phyloP scores from a whole-genome alignment of 2,329 filamentous ascomycete genomes.

The Neonectria punicea region DNA sequence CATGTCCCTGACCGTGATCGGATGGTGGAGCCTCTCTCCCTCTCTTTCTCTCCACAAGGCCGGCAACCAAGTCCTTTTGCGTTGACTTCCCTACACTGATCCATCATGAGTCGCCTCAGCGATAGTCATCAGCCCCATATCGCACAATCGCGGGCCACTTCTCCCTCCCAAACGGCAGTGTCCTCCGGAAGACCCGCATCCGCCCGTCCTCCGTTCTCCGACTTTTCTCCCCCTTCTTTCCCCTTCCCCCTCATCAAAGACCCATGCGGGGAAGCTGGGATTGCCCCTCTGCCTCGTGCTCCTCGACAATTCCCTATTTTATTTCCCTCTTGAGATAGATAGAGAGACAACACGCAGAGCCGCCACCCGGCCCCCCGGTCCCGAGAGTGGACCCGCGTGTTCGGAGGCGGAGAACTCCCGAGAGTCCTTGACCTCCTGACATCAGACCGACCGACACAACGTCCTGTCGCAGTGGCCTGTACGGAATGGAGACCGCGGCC shows the following conservation, averaged over 20 bases:
- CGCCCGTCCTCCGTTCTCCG: neutral
- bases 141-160: neutral
- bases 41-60: neutral
- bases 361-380: neutral
- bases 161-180: neutral
- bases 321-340: neutral
- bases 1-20: neutral
- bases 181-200: neutral
- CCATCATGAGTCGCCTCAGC: neutral
- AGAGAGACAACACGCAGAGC: neutral
- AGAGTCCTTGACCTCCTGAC: neutral
- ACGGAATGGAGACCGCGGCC: neutral
- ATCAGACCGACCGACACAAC: too few relatives aligned
- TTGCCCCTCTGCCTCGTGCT: neutral
- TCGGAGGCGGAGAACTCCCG: neutral
- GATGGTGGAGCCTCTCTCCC: neutral
- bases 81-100: neutral
- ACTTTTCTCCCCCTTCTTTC: too few relatives aligned
- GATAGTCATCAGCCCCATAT: neutral
- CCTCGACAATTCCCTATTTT: too few relatives aligned
- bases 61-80: neutral
- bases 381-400: neutral
- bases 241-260: neutral
- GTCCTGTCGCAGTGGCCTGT: neutral
- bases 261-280: conserved; percentile 19